Base-by-base conservation (phyloP, 345 rosid species). In the Populus nigra region DNA sequence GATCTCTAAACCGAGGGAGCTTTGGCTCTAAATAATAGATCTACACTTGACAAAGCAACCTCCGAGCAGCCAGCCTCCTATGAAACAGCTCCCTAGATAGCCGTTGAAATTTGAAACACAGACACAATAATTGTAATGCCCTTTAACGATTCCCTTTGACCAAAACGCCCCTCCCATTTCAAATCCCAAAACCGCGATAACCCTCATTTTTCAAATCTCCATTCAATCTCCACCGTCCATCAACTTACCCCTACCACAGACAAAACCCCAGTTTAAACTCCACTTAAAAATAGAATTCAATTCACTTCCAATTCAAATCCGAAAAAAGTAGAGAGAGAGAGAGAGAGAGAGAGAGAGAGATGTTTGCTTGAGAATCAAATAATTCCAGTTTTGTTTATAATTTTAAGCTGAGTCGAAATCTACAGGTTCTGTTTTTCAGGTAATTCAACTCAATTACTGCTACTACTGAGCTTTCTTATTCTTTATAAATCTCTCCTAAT, bases 1-100 rank as follows among this genome's bases (percentile, higher is more conserved):
- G 85, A 85, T n/a, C 81, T 89, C 87, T 7, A 77, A 38, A 71
- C 89, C 90, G 7, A 29, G 33, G 8, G 76, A 84, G 67, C 85
- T 87, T 6, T 78, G 70, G 61, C 31, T 29, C 31, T 29, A 29
- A 29, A 29, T 29, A 29, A 29, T 29, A 29, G 35, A 33, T 33
- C 35, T 0, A 0, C 35, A 33, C 35, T 33, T 4, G 35, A 3
- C 35, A 33, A 33, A 33, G 36, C 36, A 50, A 18, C 22, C 57
- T 50, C 57, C 57, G 5, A 50, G 57, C 66, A 62, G 36, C 36
- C 0, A 33, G 36, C 36, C 36, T 33, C 36, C 36, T 33, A 33
- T 33, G 36, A 4, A 33, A 33, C 36, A 33, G 66, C 66, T 27
- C 66, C 33, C 67, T 25, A 62, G 16, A 53, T 75, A 72, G 75